These are phyloP conservation scores for Antarctomyces pellizariae DNA, from an alignment of 495 filamentous ascomycete species.

Conservation along the genomic window DNA sequence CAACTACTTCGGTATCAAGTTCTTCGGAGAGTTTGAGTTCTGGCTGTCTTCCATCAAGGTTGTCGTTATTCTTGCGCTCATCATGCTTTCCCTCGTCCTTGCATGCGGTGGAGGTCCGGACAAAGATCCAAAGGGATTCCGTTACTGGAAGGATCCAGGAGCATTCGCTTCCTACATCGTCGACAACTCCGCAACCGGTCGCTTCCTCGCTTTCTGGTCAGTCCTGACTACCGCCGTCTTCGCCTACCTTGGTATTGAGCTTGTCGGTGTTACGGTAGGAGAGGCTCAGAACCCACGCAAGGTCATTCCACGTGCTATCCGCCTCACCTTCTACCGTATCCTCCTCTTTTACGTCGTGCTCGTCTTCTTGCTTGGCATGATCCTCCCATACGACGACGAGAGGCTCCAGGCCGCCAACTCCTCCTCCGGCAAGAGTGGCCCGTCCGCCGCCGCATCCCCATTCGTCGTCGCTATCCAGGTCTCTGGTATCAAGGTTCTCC, in stretches of 20 bases:
- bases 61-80: conserved; percentile 38
- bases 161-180: conserved; percentile 37
- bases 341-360: conserved; percentile 46
- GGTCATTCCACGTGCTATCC: conserved; percentile 43
- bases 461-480: conserved; percentile 38
- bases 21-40: conserved; percentile 55
- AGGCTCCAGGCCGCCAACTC: conserved; percentile 24
- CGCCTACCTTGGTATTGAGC: conserved; percentile 64
- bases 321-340: conserved; percentile 46
- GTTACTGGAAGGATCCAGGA: conserved; percentile 44
- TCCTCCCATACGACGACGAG: conserved; percentile 31
- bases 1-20: conserved; percentile 42
- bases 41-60: conserved; percentile 53
- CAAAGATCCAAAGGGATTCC: conserved; percentile 26
- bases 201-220: conserved; percentile 56
- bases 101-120: conserved; percentile 15
- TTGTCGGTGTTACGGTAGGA: conserved; percentile 54
- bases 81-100: conserved; percentile 14
- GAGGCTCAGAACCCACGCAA: conserved; percentile 48
- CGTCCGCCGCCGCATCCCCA: conserved; percentile 37
- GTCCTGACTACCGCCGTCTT: conserved; percentile 58
- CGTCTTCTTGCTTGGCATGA: conserved; percentile 46
- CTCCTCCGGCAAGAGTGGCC: conserved; percentile 19
- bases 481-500: conserved; percentile 37
- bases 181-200: conserved; percentile 16